Evolutionary conservation across 495 filamentous ascomycete genomes (phyloP), one percentile per base, ranked within the genome.

Genomic region (Articulospora tetracladia): DNA sequence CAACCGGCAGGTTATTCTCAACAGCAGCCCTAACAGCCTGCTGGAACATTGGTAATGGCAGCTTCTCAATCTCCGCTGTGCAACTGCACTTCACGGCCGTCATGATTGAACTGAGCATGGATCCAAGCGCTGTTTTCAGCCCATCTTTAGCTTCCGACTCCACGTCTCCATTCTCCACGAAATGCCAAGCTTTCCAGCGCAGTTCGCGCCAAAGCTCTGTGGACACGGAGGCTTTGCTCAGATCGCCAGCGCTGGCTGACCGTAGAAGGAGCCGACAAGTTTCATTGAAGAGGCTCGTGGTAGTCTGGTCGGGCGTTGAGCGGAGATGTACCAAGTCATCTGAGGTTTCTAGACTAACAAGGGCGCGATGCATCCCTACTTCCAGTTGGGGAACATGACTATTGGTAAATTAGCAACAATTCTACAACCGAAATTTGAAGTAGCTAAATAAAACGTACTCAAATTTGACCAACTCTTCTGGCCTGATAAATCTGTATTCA

Each of bases 181-280:
- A 62, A 68, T 88, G 85, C 85, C 84, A 90, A 1, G 78, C 83
- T 25, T 74, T 77, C 72, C 80, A 76, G 23, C 83, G 75, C 15
- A 86, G 61, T 6, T 72, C 73, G 2, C 63, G 65, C 84, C 86
- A 87, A 79, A 82, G 85, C 13, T 59, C 55, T n/a, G 73, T 62
- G 17, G 64, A 39, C 3, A 66, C 58, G 65, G 57, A 3, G 72
- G 62, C 3, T 50, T 63, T 11, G 44, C 23, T 2, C 58, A 70
- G 47, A 49, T 61, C 58, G 1, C 57, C 66, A 62, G 65, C 54
- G 8, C 50, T 26, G 19, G 78, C 65, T 0, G 81, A 67, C 13
- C 81, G 74, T 15, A 69, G 73, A 17, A 87, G 74, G 6, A 70
- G 72, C 1, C 59, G 62, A 28, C 87, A 56, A 0, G 83, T 83